phyloP scores from a whole-genome alignment of 2,329 filamentous ascomycete species.

The Colletotrichum sp. region DNA sequence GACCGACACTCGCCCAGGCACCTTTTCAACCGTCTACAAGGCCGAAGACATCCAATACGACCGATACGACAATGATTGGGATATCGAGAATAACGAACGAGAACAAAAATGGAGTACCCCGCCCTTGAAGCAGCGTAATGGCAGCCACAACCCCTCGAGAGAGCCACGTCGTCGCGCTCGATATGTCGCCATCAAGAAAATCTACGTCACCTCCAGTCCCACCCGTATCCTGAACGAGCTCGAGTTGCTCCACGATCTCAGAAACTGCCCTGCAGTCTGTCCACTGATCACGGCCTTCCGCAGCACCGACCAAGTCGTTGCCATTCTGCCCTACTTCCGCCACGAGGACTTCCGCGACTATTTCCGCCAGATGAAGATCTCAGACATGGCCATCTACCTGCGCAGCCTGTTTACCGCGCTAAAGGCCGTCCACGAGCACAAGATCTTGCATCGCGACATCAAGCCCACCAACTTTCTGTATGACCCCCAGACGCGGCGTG shows the following conservation, averaged over 20 bases:
- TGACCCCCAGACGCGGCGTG: conserved; percentile 78
- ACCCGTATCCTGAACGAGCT: conserved; percentile 95
- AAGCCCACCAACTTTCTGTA: conserved; percentile 99
- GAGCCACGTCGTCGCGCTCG: conserved; percentile 50
- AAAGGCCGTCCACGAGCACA: conserved; percentile 79
- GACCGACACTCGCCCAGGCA: conserved; percentile 63
- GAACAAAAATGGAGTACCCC: conserved; percentile 70
- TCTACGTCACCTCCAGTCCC: conserved; percentile 97
- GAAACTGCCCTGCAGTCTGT: conserved; percentile 84
- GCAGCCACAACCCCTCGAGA: conserved; percentile 37
- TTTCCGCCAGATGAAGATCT: conserved; percentile 86
- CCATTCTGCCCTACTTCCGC: conserved; percentile 92
- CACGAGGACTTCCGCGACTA: conserved; percentile 95
- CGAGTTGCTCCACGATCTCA: conserved; percentile 87
- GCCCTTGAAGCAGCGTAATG: conserved; percentile 57
- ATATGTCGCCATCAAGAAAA: conserved; percentile 98
- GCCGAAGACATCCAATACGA: conserved; percentile 92
- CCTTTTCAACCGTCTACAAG: conserved; percentile 99
- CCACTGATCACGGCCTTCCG: conserved; percentile 98
- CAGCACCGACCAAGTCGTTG: conserved; percentile 91
- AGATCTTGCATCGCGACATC: conserved; percentile 93
- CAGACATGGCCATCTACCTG: conserved; percentile 90
- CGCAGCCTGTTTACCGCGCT: conserved; percentile 87
- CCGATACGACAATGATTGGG: conserved; percentile 85
- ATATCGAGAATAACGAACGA: conserved; percentile 67